Base-by-base conservation (phyloP, 371 early-diverging fungal species). In the Mortierella polycephala region DNA sequence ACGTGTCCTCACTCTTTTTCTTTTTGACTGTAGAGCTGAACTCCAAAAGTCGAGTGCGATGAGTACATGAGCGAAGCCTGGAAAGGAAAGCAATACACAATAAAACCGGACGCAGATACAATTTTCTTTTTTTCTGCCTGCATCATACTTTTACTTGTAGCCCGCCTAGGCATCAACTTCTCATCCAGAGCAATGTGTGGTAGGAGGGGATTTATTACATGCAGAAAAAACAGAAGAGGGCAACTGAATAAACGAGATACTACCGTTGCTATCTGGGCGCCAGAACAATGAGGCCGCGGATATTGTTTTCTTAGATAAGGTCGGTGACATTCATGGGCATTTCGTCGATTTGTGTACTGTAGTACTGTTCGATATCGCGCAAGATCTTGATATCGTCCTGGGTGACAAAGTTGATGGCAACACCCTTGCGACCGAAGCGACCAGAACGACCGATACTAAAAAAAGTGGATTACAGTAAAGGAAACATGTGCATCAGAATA, bases 401-500 rank as follows among this genome's bases (percentile, higher is more conserved):
- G 60, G 93, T 93, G 65, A 99, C 94, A 90, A 99, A 94, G 89
- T 98, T 98, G 83, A 99, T 96, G 57, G 99, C 99, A 59, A 96
- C 94, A 89, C 99, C 99, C 88, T 96, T 98, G 83, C 98, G 93
- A 60, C 99, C 99, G 79, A 96, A 99, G 86, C 99, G 93, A 68
- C 99, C 98, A 60, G 96, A 93, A 85, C 99, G 92, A 90, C 99
- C 99, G 76, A 98, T 97, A 81, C 92, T 85, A 47, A 40, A 56
- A 40, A 56, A 55, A 42, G 53, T 41, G 42, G 39, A 73, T 54
- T 39, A 44, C 20, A 57, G 12, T 20, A 52, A n/a, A 9, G 10
- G 52, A 52, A 14, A 52, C 20, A 9, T 1, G 52, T 9, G 52
- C 20, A 52, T 52, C 9, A 52, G 14, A 14, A 52, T 14, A n/a